These are phyloP conservation scores for Emergomyces orientalis DNA, from an alignment of 2,329 filamentous ascomycete genomes.

Conservation along the genomic window DNA sequence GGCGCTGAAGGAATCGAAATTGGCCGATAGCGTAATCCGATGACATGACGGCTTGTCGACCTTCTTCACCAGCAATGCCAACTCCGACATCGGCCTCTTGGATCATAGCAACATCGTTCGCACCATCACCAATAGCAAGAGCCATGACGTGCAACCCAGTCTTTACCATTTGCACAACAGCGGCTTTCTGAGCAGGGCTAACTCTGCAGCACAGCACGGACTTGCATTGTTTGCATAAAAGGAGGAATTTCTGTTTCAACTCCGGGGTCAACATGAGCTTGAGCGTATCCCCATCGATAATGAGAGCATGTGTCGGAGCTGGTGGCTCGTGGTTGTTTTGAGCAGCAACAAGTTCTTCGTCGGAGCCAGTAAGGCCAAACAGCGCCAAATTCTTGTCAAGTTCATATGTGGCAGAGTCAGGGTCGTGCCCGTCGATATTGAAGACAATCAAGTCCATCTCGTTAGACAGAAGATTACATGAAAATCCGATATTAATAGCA, in stretches of 20 bases:
- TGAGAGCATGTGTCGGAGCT: constrained; percentile 75
- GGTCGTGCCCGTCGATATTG: constrained; percentile 68
- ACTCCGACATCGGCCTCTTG: constrained; percentile 96
- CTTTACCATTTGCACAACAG: constrained; percentile 95
- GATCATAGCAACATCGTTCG: constrained; percentile 96
- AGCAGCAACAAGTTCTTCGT: constrained; percentile 72
- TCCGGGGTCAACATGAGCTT: constrained; percentile 75
- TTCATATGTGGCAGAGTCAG: constrained; percentile 56
- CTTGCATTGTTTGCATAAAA: constrained; percentile 94
- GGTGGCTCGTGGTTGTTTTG: constrained; percentile 79
- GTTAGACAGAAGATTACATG: constrained; percentile 93
- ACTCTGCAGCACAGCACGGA: constrained; percentile 96
- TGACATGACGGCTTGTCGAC: constrained; percentile 88
- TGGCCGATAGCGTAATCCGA: constrained; percentile 93
- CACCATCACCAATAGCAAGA: constrained; percentile 82
- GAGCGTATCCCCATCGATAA: constrained; percentile 91
- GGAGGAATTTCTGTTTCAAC: constrained; percentile 81
- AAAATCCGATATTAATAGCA: constrained; percentile 99
- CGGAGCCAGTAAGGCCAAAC: constrained; percentile 74
- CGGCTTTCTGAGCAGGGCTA: constrained; percentile 90
- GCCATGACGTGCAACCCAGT: constrained; percentile 93
- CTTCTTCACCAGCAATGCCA: constrained; percentile 87
- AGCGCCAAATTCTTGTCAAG: constrained; percentile 62
- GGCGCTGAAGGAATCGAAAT: constrained; percentile 75
- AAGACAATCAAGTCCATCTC: constrained; percentile 94